Evolutionary conservation across 202 grass and related monocot genomes (phyloP).

Genomic region (Setaria viridis): DNA sequence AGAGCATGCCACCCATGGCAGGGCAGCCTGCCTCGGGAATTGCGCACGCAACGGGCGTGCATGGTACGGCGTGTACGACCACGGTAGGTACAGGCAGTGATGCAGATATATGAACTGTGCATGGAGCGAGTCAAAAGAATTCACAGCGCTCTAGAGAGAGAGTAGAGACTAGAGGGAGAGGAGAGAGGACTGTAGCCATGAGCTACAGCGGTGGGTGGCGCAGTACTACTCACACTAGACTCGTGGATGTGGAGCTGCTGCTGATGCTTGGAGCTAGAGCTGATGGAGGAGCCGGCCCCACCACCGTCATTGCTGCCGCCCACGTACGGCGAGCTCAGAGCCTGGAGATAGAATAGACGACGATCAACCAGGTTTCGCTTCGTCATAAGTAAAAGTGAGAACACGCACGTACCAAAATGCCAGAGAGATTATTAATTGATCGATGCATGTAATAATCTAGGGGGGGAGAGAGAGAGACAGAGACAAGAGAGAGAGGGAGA

Average conservation of each 20-base stretch:
- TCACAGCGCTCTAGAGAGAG: background rate
- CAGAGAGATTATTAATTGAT: background rate
- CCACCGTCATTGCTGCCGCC: slow-evolving; percentile 50
- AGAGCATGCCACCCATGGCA: slow-evolving; percentile 38
- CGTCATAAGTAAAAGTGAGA: background rate
- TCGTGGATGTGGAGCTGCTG: slow-evolving; percentile 3
- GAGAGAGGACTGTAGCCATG: slow-evolving; percentile 1
- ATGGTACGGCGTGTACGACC: background rate
- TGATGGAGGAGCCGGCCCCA: slow-evolving; percentile 23
- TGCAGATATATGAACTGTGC: background rate
- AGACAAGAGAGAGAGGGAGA: background rate
- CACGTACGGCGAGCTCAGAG: slow-evolving; percentile 73
- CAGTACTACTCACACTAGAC: slow-evolving; percentile 50
- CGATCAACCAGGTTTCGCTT: background rate
- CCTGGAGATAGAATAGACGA: slow-evolving; percentile 47
- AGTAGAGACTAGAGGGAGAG: background rate
- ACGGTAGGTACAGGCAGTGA: background rate
- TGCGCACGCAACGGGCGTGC: slow-evolving; percentile 24
- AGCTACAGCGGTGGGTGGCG: background rate
- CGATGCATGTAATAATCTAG: background rate
- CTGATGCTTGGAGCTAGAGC: slow-evolving; percentile 50
- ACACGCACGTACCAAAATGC: background rate
- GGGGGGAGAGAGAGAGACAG: background rate
- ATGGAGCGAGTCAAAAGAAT: background rate
- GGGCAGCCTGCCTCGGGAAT: slow-evolving; percentile 49